These are phyloP conservation scores for Penicillium capsulatum DNA, from an alignment of 2,329 filamentous ascomycete species.

Conservation along the genomic window DNA sequence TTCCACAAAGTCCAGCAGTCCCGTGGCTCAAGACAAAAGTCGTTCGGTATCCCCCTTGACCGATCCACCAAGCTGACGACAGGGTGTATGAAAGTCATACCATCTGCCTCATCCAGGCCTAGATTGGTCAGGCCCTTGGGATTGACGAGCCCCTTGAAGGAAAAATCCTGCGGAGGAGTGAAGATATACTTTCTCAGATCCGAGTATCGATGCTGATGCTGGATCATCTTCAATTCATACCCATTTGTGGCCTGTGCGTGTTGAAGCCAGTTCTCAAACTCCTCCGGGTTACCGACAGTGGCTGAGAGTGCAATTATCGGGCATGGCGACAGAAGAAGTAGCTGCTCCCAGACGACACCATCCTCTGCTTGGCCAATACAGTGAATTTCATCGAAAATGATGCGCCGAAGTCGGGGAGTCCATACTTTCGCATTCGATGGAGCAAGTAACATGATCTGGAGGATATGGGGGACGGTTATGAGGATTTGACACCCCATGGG, in stretches of 20 bases:
- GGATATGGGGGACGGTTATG: slow-evolving; percentile 71
- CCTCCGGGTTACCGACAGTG: slow-evolving; percentile 69
- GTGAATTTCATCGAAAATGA: slow-evolving; percentile 80
- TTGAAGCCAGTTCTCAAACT: slow-evolving; percentile 66
- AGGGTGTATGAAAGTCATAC: slow-evolving; percentile 63
- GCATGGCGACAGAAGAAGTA: slow-evolving; percentile 68
- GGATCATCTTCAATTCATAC: slow-evolving; percentile 62
- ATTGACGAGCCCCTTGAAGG: slow-evolving; percentile 51
- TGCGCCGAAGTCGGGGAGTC: slow-evolving; percentile 64
- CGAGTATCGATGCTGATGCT: slow-evolving; percentile 66
- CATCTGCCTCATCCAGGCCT: slow-evolving; percentile 47
- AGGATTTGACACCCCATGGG: slow-evolving; percentile 68
- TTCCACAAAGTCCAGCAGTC: slow-evolving; percentile 66
- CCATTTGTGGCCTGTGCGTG: slow-evolving; percentile 61
- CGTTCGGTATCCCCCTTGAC: slow-evolving; percentile 60
- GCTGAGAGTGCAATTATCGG: slow-evolving; percentile 76
- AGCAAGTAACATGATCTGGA: slow-evolving; percentile 71
- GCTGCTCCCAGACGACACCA: slow-evolving; percentile 72
- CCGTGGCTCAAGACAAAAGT: slow-evolving; percentile 65
- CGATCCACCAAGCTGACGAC: slow-evolving; percentile 59
- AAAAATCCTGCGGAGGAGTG: slow-evolving; percentile 46
- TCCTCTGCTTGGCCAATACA: slow-evolving; percentile 74
- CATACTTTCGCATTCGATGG: slow-evolving; percentile 63
- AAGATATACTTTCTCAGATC: slow-evolving; percentile 74
- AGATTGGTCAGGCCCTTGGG: slow-evolving; percentile 25